phyloP scores from a whole-genome alignment of 202 grass and related monocot genomes.

The Zizania palustris region DNA sequence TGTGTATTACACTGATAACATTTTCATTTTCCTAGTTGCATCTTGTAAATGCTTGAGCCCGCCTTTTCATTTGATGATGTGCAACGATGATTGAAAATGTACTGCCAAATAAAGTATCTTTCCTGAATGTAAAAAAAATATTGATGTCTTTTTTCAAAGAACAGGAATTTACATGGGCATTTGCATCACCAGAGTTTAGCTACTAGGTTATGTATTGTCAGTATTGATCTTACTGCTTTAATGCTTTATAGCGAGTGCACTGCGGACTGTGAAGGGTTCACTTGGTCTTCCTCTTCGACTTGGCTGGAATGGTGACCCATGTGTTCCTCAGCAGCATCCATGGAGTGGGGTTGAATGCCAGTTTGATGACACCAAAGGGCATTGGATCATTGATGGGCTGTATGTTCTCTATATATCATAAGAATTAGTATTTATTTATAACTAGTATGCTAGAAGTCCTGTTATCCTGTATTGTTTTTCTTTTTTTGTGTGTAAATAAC shows the following conservation, averaged over 20 bases:
- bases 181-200: background rate
- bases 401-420: conserved; percentile 53
- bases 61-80: conserved; percentile 21
- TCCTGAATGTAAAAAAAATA: conserved; percentile 9
- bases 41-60: background rate
- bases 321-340: conserved; percentile 95
- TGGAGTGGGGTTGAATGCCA: conserved; percentile 95
- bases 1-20: background rate
- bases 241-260: conserved; percentile 56
- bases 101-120: conserved; percentile 10
- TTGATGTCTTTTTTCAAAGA: background rate
- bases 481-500: conserved; percentile 9
- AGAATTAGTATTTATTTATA: background rate
- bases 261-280: conserved; percentile 69
- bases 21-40: background rate
- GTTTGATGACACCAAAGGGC: conserved; percentile 53
- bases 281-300: conserved; percentile 92
- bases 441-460: conserved; percentile 24
- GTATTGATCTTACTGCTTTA: conserved; percentile 28
- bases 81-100: conserved; percentile 8
- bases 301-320: conserved; percentile 96
- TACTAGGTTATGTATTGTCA: conserved; percentile 41
- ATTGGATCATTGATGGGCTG: conserved; percentile 92
- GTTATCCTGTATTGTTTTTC: background rate
- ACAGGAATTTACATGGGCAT: background rate